Base-by-base conservation (phyloP, 2,329 filamentous ascomycete species). In the Pyrenophora teres region DNA sequence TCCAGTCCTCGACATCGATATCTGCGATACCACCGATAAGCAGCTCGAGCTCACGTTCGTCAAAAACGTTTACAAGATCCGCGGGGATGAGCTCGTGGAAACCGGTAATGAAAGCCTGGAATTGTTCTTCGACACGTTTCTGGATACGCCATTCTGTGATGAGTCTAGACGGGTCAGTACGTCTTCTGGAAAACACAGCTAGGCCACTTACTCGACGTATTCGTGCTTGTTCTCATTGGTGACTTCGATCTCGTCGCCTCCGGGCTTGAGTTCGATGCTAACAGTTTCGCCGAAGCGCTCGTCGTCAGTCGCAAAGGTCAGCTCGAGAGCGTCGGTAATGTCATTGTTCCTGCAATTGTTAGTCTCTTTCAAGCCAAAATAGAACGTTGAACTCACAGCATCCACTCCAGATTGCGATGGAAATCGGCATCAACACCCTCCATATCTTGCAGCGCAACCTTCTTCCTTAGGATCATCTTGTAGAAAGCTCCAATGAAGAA, bases 101-200 rank as follows among this genome's bases (percentile, higher is more conserved):
- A 3, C 94, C 94, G 55, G 91, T 88, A 73, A 96, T 93, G 78
- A 99, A 99, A 13, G 94, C 93, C 70, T 96, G 90, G 82, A 99
- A 99, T 74, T 99, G 94, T 74, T 97, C 93, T 60, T 95, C 90
- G 48, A 99, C 95, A 63, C 94, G 91, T 80, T 97, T 97, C 78
- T 97, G 90, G 63, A 99, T 99, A 64, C 95, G 91, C 94, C 94
- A 99, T 78, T 97, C 95, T 40, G 95, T 96, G 80, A 99, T 96
- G 62, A 99, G 82, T 64, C 84, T 87, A 52, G 1, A 3, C 3
- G 3, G 3, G 46, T 73, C 60, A 73, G 63, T 30, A 36, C 23
- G 16, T 21, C 35, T 2, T 37, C 3, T 36, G 16, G 5, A 7
- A 10, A 31, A 15, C 8, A 13, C 7, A 13, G 31, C 13, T 77